Conservation (phyloP, 1,139 yeast genomes). For the Geotrichum candidum region DNA sequence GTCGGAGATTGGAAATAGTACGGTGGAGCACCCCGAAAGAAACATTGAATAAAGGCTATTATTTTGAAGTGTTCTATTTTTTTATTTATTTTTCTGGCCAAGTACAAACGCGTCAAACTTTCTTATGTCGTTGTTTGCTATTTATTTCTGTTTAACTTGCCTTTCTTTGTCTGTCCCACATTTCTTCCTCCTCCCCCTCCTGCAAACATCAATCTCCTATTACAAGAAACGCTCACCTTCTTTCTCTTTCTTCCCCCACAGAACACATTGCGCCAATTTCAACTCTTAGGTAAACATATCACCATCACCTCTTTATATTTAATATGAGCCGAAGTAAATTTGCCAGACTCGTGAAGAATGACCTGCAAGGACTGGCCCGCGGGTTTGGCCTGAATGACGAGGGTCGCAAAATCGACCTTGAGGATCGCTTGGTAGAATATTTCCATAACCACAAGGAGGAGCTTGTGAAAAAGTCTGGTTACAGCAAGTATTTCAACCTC, state of each 20-base stretch:
- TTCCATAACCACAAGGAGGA: background rate
- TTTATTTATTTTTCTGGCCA: no score
- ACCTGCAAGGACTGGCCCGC: slow-evolving; percentile 3
- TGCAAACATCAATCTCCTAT: background rate
- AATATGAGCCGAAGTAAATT: background rate
- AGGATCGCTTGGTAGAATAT: background rate
- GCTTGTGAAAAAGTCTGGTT: background rate
- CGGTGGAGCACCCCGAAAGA: no score
- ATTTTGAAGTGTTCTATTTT: no score
- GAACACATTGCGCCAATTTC: no score
- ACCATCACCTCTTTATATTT: background rate
- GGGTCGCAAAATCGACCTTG: slow-evolving; percentile 4
- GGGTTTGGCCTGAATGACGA: background rate
- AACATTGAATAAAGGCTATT: no score
- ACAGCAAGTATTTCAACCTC: background rate
- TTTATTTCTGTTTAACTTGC: background rate
- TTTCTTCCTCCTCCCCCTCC: background rate
- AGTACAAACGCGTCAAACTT: background rate
- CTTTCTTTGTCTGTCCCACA: background rate
- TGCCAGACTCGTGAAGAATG: slow-evolving; percentile 3
- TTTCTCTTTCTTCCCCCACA: background rate
- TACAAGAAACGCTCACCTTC: background rate
- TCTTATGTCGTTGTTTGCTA: background rate
- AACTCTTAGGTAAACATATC: background rate
- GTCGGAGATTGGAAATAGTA: no score